Percentiles rank a stretch among this genome's conserved stretches.
Conservation (phyloP, 768 basidiomycete species). For the Termitomyces sp. region DNA sequence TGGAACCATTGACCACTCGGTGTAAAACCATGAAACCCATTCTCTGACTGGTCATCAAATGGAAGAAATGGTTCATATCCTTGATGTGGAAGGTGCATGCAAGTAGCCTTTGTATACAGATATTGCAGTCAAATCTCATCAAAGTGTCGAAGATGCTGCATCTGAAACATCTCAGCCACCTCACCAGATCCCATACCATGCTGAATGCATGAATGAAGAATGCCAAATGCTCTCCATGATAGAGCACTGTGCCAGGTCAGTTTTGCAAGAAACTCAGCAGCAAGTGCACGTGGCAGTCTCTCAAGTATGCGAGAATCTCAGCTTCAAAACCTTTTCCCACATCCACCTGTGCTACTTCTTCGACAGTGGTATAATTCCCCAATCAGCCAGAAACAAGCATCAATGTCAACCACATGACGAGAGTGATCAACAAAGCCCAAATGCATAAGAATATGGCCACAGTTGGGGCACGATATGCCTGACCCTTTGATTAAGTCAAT, state of each 20-base stretch:
- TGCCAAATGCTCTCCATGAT: slow-evolving; percentile 12
- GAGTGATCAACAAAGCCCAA: neutral
- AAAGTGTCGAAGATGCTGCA: slow-evolving; percentile 14
- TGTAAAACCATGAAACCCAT: slow-evolving; percentile 19
- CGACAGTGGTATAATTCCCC: neutral
- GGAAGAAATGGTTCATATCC: neutral
- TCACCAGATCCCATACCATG: slow-evolving; percentile 19
- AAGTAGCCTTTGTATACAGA: neutral
- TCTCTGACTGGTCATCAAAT: neutral
- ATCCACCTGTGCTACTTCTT: neutral
- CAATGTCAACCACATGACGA: neutral
- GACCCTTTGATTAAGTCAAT: neutral
- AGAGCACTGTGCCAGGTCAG: slow-evolving; percentile 1
- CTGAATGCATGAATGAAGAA: slow-evolving; percentile 17
- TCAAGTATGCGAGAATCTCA: neutral
- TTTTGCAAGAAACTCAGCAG: neutral
- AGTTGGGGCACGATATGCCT: neutral
- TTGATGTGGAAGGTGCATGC: neutral
- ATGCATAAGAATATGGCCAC: neutral
- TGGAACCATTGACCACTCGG: slow-evolving; percentile 17
- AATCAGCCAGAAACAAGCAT: neutral
- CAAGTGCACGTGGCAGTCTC: neutral
- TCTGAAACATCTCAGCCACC: neutral
- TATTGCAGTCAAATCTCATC: slow-evolving; percentile 11
- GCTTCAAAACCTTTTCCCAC: neutral